A percentile compares a stretch with the other conserved stretches of the same genome.
These are phyloP conservation scores for Myxozyma kluyveri DNA, from an alignment of 805 yeast species.

Conservation along the genomic window DNA sequence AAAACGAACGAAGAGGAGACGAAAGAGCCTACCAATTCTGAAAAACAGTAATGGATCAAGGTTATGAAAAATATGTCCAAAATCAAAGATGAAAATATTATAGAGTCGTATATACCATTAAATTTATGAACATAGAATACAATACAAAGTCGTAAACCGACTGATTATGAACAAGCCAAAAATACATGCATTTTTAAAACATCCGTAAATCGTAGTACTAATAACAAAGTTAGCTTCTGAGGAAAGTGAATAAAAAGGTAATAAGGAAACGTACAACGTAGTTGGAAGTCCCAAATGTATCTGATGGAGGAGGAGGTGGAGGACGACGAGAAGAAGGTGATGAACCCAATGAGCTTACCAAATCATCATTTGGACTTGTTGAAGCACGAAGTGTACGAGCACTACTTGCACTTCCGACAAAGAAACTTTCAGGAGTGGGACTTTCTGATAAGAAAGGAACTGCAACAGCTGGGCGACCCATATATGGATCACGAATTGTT, in stretches of 20 bases:
- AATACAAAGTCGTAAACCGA: no score
- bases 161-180: no score
- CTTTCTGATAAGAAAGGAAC: conserved; percentile 26
- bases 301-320: conserved; percentile 28
- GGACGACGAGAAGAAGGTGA: conserved; percentile 18
- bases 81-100: no score
- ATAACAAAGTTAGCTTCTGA: background rate
- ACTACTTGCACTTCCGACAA: conserved; percentile 10
- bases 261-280: conserved; percentile 17
- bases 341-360: conserved; percentile 13
- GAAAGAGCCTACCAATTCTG: no score
- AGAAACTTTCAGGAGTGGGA: conserved; percentile 16
- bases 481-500: conserved; percentile 13
- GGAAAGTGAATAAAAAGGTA: background rate
- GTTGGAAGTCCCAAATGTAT: conserved; percentile 23
- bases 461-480: conserved; percentile 27
- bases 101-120: no score
- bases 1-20: no score
- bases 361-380: conserved; percentile 12
- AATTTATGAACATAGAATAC: no score
- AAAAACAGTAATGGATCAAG: no score
- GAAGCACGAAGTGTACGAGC: conserved; percentile 3
- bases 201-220: conserved; percentile 27
- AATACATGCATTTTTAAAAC: conserved; percentile 7
- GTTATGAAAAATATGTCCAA: no score